Base-by-base conservation (phyloP, 805 yeast species). In the Candida quercuum region DNA sequence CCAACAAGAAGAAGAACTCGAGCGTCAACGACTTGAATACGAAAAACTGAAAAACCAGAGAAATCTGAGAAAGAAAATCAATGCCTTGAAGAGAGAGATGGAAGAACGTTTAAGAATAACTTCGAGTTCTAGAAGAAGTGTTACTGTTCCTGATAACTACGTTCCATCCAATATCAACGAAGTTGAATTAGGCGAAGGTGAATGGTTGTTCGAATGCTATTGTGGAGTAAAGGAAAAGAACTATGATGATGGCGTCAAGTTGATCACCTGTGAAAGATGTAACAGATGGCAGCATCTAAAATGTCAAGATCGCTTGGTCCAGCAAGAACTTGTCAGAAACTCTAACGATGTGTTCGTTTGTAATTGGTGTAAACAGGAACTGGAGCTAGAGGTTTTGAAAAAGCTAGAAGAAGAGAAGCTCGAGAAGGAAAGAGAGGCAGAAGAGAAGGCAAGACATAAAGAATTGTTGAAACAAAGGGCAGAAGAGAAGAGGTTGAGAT, bases 41-140 rank as follows among this genome's bases (percentile, higher is more conserved):
- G 65, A 71, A 8, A 67, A 65, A 36, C 47, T 72, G 19, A 61
- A 71, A 32, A 69, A 69, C 28, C 59, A 69, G 33, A 48, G 45
- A 42, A 52, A 43, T 18, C 37, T 45, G 16, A 54, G 49, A 25
- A 45, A 42, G 27, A 53, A 51, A 30, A 38, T 48, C n/a, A 40
- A 38, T 19, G 36, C 23, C 19, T 10, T 54, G 25, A 54, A 46
- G 21, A 46, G 40, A 34, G 58, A 52, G 6, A 44, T 50, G 14
- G 54, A 52, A 32, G 57, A 53, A 30, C 46, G 54, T 15, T 21
- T 52, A 7, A 43, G 39, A 27, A 43, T 43, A 36, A 42, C 45
- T 10, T 36, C 49, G 4, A 22, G 40, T 5, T 35, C 45, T 8
- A 50, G 56, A 47, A 48, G 51, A 46, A 28, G 40, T 11, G 36